Base-by-base conservation (phyloP, 768 basidiomycete genomes). In the Gyrodon lividus region DNA sequence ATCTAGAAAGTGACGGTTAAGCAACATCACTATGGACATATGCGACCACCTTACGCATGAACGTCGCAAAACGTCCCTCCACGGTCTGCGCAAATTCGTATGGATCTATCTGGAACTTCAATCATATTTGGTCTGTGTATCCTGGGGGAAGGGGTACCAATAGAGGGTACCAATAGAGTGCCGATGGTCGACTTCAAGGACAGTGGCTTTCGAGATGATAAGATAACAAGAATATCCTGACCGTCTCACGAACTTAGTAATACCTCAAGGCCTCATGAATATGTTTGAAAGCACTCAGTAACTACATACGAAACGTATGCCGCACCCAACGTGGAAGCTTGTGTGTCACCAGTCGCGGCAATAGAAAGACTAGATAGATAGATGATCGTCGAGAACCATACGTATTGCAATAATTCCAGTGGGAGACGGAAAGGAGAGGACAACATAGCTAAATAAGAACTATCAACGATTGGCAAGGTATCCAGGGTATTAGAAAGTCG, bases 21-120 rank as follows among this genome's bases (percentile, higher is more conserved):
- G 10, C 41, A 16, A 45, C 34, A 46, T 24, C 30, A 19, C 9
- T 31, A 46, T 26, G 26, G 17, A 17, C 16, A 6, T 17, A 9
- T 35, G n/a, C n/a, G 42, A 56, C 35, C 13, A 28, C 46, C 82
- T 57, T 59, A 87, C 80, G 90, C 90, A 67, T 92, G 83, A 30
- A 93, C 82, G 65, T 95, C 93, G 62, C 91, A 92, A 70, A 93
- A 96, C 0, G 92, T 97, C 5, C 94, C 94, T 31, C 93, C 93
- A 70, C 92, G 75, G 68, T 94, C 92, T 6, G 89, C 88, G 60
- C 89, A 91, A 55, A 94, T 91, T 47, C 84, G 80, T 51, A 93
- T 86, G 12, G 90, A 93, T 59, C 78, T 80, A 64, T 89, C 83
- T 19, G 87, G 86, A 42, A 90, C 68, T 13, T 59, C 55, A 51